A percentile compares a stretch with the other conserved stretches of the same genome.
Evolutionary conservation across 2,329 filamentous ascomycete species (phyloP).

Genomic region (Cladosporium sphaerospermum): DNA sequence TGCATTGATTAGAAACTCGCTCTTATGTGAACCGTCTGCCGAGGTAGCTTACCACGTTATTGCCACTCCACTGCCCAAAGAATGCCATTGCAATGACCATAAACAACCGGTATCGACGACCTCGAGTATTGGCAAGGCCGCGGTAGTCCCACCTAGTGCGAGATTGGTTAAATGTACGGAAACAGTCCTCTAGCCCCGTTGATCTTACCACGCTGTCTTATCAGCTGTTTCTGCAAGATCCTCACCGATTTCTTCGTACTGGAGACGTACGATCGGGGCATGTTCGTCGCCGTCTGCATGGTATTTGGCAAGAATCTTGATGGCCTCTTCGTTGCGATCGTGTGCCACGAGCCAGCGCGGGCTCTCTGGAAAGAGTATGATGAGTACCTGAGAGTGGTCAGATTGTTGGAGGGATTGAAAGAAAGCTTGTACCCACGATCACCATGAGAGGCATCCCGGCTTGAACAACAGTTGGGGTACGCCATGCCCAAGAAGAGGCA

Average conservation of each 20-base stretch:
- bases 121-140: conserved; percentile 44
- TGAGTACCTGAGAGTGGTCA: conserved; percentile 17
- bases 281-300: conserved; percentile 39
- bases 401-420: neutral
- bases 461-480: conserved; percentile 28
- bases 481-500: conserved; percentile 37
- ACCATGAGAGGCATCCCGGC: conserved; percentile 21
- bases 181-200: no score
- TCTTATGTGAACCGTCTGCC: neutral
- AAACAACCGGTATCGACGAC: conserved; percentile 43
- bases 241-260: conserved; percentile 31
- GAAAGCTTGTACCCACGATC: neutral
- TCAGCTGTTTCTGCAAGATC: neutral
- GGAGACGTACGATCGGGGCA: conserved; percentile 40
- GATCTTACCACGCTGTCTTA: neutral
- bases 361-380: conserved; percentile 40
- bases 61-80: conserved; percentile 37
- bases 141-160: conserved; percentile 44
- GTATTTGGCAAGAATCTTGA: conserved; percentile 39
- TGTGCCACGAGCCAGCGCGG: conserved; percentile 46
- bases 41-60: conserved; percentile 29
- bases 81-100: conserved; percentile 37
- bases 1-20: neutral
- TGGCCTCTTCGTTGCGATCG: conserved; percentile 40
- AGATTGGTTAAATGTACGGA: no score